A percentile compares a stretch with the other conserved stretches of the same genome.
Evolutionary conservation across 2,329 filamentous ascomycete species (phyloP).

Genomic region (Epichloe baconii): DNA sequence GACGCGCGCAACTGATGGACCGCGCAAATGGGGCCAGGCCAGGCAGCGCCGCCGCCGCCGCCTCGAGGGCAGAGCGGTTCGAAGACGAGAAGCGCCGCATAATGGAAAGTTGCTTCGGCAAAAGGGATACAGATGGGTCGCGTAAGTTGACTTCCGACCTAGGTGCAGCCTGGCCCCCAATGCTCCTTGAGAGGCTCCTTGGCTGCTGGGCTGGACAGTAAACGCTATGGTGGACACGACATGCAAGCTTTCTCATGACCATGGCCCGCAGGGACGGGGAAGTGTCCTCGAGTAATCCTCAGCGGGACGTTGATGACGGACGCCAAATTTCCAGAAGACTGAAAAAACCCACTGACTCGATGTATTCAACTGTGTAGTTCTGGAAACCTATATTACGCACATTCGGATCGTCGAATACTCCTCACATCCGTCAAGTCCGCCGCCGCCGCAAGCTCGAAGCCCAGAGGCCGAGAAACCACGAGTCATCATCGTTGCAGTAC

Average conservation of each 20-base stretch:
- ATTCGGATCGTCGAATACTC: conserved; percentile 83
- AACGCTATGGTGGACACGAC: not conserved
- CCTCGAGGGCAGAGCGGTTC: conserved; percentile 61
- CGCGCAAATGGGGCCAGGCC: conserved; percentile 25
- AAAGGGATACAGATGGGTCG: conserved; percentile 77
- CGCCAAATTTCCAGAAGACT: not conserved
- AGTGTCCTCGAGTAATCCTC: no score
- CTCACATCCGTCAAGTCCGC: conserved; percentile 67
- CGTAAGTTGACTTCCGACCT: conserved; percentile 40
- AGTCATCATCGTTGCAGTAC: conserved; percentile 84
- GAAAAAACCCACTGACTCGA: conserved; percentile 6
- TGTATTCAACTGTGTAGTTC: conserved; percentile 13
- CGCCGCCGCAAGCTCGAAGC: conserved; percentile 62
- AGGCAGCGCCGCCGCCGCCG: conserved; percentile 21
- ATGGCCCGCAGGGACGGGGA: no score
- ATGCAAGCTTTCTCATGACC: not conserved
- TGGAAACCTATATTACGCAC: conserved; percentile 95
- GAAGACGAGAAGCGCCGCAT: conserved; percentile 95
- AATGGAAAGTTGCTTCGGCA: conserved; percentile 86
- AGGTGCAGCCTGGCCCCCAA: not conserved
- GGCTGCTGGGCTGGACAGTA: not conserved
- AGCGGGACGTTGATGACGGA: not conserved
- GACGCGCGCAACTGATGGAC: conserved; percentile 20
- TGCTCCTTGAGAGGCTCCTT: not conserved
- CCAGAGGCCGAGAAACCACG: conserved; percentile 72